Conservation (phyloP, 2,329 filamentous ascomycete species). For the Paramyrothecium sp. region DNA sequence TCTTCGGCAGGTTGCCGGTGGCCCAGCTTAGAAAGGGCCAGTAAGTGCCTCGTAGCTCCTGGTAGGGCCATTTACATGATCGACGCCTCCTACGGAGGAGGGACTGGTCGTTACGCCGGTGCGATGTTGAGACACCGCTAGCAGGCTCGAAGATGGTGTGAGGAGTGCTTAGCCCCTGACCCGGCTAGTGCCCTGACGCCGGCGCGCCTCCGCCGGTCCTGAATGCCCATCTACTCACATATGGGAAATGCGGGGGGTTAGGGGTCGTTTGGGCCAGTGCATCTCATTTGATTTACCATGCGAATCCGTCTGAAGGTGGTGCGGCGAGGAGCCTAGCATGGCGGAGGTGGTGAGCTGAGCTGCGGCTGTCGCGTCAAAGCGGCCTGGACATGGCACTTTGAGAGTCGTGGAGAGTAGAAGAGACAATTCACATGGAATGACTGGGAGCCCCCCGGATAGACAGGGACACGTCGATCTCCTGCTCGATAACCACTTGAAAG, state of each 20-base stretch:
- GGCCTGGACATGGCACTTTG: too few species aligned
- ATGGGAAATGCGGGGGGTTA: not conserved
- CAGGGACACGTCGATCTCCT: not conserved
- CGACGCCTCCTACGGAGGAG: not conserved
- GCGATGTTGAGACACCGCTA: not conserved
- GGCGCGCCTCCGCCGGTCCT: not conserved
- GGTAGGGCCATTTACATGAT: not conserved
- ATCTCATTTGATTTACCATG: too few species aligned
- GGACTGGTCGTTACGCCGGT: not conserved
- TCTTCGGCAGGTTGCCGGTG: not conserved
- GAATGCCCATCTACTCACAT: not conserved
- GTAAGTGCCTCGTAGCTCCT: not conserved
- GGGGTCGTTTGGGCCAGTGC: too few species aligned
- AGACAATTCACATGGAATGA: not conserved
- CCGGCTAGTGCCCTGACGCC: not conserved
- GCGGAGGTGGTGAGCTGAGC: too few species aligned
- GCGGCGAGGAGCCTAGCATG: too few species aligned
- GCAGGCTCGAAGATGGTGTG: not conserved
- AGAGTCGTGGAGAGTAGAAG: too few species aligned
- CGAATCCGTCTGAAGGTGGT: too few species aligned
- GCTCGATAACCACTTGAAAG: not conserved
- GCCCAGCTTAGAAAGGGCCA: not conserved
- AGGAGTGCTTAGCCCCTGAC: not conserved
- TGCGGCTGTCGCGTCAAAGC: too few species aligned
- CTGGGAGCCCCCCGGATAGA: not conserved